These are phyloP conservation scores for Nakazawaea wyomingensis DNA, from an alignment of 805 yeast species.

Conservation along the genomic window DNA sequence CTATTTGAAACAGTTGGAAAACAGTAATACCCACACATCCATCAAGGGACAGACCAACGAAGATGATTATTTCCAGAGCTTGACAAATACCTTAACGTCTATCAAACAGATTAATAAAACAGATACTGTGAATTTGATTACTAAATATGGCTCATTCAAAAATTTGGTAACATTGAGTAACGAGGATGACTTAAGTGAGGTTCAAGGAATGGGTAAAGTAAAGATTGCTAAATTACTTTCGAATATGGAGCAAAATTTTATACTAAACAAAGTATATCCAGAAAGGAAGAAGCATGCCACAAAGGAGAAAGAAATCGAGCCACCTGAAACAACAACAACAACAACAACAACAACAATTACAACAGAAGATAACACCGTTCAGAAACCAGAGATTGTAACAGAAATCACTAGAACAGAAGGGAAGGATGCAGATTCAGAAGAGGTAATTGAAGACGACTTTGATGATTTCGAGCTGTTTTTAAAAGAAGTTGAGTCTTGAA, in stretches of 20 bases:
- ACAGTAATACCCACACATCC: slow-evolving; percentile 23
- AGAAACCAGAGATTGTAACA: no score
- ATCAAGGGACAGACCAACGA: slow-evolving; percentile 37
- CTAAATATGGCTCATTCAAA: slow-evolving; percentile 41
- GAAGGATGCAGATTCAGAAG: background rate
- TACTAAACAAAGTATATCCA: slow-evolving; percentile 35
- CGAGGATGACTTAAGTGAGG: slow-evolving; percentile 24
- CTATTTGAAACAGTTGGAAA: slow-evolving; percentile 27
- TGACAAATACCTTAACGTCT: slow-evolving; percentile 40
- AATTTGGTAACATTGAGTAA: slow-evolving; percentile 32
- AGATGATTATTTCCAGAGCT: slow-evolving; percentile 38
- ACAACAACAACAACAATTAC: no score
- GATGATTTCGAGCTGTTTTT: slow-evolving; percentile 12
- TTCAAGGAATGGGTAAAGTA: slow-evolving; percentile 46
- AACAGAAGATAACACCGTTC: no score
- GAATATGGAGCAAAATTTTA: slow-evolving; percentile 45
- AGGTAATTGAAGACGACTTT: background rate
- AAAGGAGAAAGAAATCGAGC: background rate
- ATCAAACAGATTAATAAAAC: slow-evolving; percentile 47
- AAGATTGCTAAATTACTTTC: slow-evolving; percentile 35
- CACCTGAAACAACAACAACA: no score
- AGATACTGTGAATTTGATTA: slow-evolving; percentile 44
- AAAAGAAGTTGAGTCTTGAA: slow-evolving; percentile 3
- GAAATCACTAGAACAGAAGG: no score
- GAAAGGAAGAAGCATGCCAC: background rate